These are phyloP conservation scores for Eimeria brunetti DNA, from an alignment of 169 alveolate genomes.

Conservation along the genomic window DNA sequence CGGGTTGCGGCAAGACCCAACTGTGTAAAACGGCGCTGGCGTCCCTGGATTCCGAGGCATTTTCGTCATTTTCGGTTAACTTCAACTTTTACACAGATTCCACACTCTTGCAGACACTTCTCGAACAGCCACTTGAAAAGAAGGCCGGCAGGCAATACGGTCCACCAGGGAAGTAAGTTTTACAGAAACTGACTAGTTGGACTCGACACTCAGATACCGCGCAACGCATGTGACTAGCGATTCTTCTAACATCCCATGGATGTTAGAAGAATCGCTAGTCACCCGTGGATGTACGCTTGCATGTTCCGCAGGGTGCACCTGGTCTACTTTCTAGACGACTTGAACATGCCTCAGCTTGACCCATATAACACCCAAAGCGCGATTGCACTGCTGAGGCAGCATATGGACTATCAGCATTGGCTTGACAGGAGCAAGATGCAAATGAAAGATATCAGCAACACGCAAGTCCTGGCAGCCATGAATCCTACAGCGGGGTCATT, in stretches of 20 bases:
- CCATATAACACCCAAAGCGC: constrained; percentile 97
- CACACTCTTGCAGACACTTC: constrained; percentile 91
- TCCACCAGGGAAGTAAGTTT: constrained; percentile 89
- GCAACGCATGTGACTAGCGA: neutral
- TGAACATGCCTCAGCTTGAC: constrained; percentile 97
- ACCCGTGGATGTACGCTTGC: neutral
- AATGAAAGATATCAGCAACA: constrained; percentile 95
- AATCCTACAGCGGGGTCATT: constrained; percentile 98
- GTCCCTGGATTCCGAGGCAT: constrained; percentile 88
- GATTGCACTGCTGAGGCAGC: constrained; percentile 95
- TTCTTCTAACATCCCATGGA: neutral
- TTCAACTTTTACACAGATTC: constrained; percentile 97
- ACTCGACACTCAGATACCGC: neutral
- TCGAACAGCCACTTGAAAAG: constrained; percentile 93
- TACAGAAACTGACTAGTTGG: neutral
- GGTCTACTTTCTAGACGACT: constrained; percentile 97
- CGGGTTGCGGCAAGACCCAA: constrained; percentile 98
- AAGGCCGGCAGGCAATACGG: constrained; percentile 97
- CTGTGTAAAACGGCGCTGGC: constrained; percentile 92
- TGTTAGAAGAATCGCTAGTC: neutral
- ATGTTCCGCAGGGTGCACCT: constrained; percentile 91
- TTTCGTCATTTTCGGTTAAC: constrained; percentile 90
- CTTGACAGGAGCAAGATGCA: constrained; percentile 94
- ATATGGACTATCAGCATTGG: constrained; percentile 96
- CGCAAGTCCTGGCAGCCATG: constrained; percentile 95